Evolutionary conservation across 495 filamentous ascomycete genomes (phyloP).

Genomic region (Daldinia grandis): DNA sequence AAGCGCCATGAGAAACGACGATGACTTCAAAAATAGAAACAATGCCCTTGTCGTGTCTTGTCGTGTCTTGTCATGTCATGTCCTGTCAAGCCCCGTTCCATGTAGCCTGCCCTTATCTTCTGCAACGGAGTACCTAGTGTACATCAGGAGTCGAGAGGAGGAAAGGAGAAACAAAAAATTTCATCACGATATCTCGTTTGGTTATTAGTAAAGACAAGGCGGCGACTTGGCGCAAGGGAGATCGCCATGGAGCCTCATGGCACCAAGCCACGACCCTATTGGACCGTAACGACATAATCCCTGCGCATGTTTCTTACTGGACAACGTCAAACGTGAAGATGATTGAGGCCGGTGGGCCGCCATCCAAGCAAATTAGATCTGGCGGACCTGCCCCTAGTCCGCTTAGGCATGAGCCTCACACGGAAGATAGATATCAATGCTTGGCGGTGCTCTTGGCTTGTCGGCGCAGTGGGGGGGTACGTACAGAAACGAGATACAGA

Average conservation of each 20-base stretch:
- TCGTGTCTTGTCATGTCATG: no score
- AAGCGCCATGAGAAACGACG: slow-evolving; percentile 20
- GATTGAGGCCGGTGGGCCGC: slow-evolving; percentile 40
- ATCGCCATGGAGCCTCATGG: slow-evolving; percentile 39
- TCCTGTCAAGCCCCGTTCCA: no score
- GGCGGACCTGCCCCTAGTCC: slow-evolving; percentile 17
- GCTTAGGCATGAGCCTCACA: slow-evolving; percentile 38
- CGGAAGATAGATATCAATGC: slow-evolving; percentile 27
- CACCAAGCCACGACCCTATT: slow-evolving; percentile 17
- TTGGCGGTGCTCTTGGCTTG: slow-evolving; percentile 33
- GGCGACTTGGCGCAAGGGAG: slow-evolving; percentile 37
- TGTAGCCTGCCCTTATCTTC: not conserved
- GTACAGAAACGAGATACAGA: not conserved
- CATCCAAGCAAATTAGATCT: slow-evolving; percentile 22
- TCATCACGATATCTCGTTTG: slow-evolving; percentile 22
- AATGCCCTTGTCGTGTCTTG: slow-evolving; percentile 3
- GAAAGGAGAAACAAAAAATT: slow-evolving; percentile 22
- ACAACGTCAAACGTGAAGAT: slow-evolving; percentile 41
- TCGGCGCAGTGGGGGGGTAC: slow-evolving; percentile 20
- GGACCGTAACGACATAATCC: slow-evolving; percentile 17
- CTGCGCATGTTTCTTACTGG: slow-evolving; percentile 20
- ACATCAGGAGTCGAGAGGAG: slow-evolving; percentile 16
- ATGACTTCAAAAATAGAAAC: slow-evolving; percentile 38
- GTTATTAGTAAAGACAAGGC: slow-evolving; percentile 18
- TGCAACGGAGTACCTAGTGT: slow-evolving; percentile 13